Percentiles rank a stretch among this genome's conserved stretches.
These are phyloP conservation scores for Dictyostelium citrinum DNA, from an alignment of 78 protist species.

Conservation along the genomic window DNA sequence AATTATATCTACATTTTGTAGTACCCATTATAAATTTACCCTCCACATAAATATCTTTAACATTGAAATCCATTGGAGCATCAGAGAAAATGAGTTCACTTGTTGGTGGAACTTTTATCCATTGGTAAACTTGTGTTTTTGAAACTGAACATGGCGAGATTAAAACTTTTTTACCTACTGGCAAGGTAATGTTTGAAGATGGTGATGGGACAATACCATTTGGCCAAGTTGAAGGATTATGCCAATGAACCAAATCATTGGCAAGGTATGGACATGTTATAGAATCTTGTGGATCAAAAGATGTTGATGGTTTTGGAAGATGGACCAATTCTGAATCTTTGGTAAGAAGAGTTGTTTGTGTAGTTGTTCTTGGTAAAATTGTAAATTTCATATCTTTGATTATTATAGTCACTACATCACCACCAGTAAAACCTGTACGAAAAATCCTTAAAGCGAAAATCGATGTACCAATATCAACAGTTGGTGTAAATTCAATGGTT, in stretches of 20 bases:
- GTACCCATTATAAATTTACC: constrained; percentile 71
- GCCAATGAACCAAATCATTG: constrained; percentile 50
- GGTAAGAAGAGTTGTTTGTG: neutral
- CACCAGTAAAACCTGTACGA: neutral
- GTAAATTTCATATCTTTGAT: constrained; percentile 40
- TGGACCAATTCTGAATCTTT: constrained; percentile 14
- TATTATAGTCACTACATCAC: neutral
- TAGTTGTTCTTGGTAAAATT: neutral
- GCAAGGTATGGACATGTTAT: constrained; percentile 45
- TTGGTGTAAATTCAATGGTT: neutral
- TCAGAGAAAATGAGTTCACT: constrained; percentile 55
- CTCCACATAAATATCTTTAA: constrained; percentile 30
- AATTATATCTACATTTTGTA: constrained; percentile 18
- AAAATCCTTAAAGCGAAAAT: neutral
- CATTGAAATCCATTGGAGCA: constrained; percentile 15
- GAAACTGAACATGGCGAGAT: constrained; percentile 59
- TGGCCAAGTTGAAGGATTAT: constrained; percentile 71
- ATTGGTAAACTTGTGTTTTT: neutral
- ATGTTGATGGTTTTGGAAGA: neutral
- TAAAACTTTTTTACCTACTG: constrained; percentile 45
- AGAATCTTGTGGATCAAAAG: neutral
- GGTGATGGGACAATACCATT: constrained; percentile 61
- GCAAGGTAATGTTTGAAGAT: constrained; percentile 28
- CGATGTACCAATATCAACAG: constrained; percentile 23
- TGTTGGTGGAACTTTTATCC: constrained; percentile 43